Conservation (phyloP, 2,329 filamentous ascomycete genomes). For the Calonectria pteridis region DNA sequence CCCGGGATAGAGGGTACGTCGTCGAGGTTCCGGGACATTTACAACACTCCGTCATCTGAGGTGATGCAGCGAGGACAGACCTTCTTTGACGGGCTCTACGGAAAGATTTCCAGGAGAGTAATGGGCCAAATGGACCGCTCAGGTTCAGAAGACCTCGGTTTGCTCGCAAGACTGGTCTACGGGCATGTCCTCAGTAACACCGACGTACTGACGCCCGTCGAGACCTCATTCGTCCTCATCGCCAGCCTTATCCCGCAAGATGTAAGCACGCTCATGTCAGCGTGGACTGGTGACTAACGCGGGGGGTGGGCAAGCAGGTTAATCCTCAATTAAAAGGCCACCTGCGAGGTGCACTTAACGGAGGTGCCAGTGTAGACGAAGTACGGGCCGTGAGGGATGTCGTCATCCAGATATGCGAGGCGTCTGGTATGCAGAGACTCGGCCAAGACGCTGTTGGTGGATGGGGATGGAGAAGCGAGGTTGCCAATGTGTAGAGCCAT, state of each 20-base stretch:
- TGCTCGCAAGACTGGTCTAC: conserved; percentile 42
- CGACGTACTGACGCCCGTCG: conserved; percentile 38
- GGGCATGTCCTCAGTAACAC: conserved; percentile 44
- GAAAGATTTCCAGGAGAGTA: conserved; percentile 42
- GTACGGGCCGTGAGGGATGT: conserved; percentile 42
- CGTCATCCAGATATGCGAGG: conserved; percentile 43
- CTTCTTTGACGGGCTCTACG: conserved; percentile 42
- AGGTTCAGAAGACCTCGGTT: conserved; percentile 40
- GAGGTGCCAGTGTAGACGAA: conserved; percentile 41
- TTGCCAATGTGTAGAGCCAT: conserved; percentile 36
- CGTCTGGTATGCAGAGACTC: conserved; percentile 41
- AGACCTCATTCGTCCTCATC: conserved; percentile 44
- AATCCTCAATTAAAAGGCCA: conserved; percentile 46
- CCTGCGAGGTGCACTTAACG: conserved; percentile 42
- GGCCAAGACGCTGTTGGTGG: conserved; percentile 34
- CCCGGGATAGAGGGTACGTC: conserved; percentile 16
- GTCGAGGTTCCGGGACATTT: conserved; percentile 33
- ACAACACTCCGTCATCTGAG: conserved; percentile 30
- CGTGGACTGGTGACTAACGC: conserved; percentile 10
- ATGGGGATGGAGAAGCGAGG: conserved; percentile 45
- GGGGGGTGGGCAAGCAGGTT: conserved; percentile 27
- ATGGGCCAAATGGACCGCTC: conserved; percentile 45
- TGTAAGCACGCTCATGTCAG: conserved; percentile 29
- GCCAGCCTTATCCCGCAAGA: conserved; percentile 46
- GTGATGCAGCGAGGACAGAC: conserved; percentile 36